Conservation (phyloP, 139 green algal genomes). For the Limnomonas spitsbergensis region DNA sequence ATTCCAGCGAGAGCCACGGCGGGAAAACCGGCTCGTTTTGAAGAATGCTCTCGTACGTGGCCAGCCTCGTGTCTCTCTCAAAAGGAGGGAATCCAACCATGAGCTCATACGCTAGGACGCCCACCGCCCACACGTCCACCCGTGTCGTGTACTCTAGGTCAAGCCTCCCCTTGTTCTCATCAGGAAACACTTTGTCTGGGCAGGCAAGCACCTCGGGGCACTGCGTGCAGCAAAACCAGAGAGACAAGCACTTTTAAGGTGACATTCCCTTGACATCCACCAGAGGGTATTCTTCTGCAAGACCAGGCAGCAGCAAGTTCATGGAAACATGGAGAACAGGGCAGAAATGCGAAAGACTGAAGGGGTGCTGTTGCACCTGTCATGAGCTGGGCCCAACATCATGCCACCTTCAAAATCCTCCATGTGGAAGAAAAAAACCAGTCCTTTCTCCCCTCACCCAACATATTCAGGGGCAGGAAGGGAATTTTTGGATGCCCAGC, state of each 20-base stretch:
- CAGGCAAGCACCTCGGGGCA: constrained; percentile 30
- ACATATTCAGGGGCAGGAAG: no score
- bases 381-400: neutral
- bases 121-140: constrained; percentile 36
- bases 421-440: no score
- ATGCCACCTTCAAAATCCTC: constrained; percentile 8
- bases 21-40: no score
- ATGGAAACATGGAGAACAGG: no score
- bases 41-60: constrained; percentile 12
- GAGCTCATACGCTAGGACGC: constrained; percentile 43
- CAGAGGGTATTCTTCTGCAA: neutral
- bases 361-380: no score
- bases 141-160: constrained; percentile 8
- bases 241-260: no score
- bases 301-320: neutral
- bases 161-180: constrained; percentile 28
- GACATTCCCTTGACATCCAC: neutral
- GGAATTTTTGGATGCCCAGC: no score
- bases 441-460: no score
- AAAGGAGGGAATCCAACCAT: constrained; percentile 39
- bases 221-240: no score
- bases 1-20: no score
- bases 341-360: no score
- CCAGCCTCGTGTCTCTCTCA: constrained; percentile 12
- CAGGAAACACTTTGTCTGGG: constrained; percentile 26